Conservation (phyloP, 305 asterid genomes). For the Fraxinus xanthoxyloides region DNA sequence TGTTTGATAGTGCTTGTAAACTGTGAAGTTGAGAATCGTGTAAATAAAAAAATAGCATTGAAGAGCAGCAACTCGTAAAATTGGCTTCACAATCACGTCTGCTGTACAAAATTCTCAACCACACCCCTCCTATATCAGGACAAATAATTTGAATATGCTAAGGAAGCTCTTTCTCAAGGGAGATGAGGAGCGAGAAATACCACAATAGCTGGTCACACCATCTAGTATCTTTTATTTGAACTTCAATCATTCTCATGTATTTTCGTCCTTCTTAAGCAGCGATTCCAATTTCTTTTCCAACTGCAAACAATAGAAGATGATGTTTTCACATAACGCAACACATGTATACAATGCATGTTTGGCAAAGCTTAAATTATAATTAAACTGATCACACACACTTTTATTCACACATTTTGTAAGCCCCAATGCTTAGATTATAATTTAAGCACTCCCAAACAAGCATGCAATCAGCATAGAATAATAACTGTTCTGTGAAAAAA, state of each 20-base stretch:
- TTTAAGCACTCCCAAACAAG: background rate
- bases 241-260: slow-evolving; percentile 23
- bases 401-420: background rate
- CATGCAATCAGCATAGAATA: background rate
- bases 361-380: background rate
- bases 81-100: slow-evolving; percentile 10
- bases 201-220: background rate
- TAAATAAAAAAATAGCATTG: background rate
- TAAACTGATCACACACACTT: background rate
- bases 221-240: background rate
- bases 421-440: background rate
- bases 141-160: background rate
- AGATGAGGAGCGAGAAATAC: background rate
- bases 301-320: slow-evolving; percentile 28
- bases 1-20: background rate
- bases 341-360: background rate
- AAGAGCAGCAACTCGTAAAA: background rate
- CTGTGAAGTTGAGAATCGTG: background rate
- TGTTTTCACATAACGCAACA: background rate
- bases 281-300: slow-evolving; percentile 50
- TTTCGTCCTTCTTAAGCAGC: slow-evolving; percentile 41
- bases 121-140: background rate
- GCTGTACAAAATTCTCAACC: slow-evolving; percentile 11
- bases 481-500: background rate
- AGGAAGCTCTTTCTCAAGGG: background rate